phyloP scores from a whole-genome alignment of 805 yeast genomes.

The Candida alai region DNA sequence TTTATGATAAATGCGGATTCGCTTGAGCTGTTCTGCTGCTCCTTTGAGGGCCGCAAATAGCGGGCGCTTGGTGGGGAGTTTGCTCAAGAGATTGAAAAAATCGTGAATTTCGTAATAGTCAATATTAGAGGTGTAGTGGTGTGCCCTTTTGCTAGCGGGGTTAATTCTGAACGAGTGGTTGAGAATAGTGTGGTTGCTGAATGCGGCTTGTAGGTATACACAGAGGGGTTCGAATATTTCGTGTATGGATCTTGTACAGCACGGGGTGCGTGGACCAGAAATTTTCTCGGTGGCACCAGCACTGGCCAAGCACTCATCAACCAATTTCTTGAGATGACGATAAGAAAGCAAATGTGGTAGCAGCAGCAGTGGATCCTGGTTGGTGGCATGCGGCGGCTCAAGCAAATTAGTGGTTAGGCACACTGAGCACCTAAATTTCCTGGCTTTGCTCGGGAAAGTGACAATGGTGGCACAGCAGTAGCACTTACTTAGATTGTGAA shows the following conservation, averaged over 20 bases:
- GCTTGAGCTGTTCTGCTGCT: slow-evolving; percentile 48
- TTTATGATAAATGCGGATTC: slow-evolving; percentile 37
- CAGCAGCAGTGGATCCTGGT: too few relatives aligned
- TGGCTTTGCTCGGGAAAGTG: slow-evolving; percentile 22
- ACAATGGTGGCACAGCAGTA: slow-evolving; percentile 37
- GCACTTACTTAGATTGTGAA: slow-evolving; percentile 22
- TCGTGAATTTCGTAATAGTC: slow-evolving; percentile 44
- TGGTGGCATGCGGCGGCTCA: slow-evolving; percentile 6
- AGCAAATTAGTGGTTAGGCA: slow-evolving; percentile 51
- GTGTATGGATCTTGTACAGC: slow-evolving; percentile 24
- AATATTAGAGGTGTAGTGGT: slow-evolving; percentile 46
- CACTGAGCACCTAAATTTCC: slow-evolving; percentile 55
- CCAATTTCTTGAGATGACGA: slow-evolving; percentile 25
- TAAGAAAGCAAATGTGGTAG: slow-evolving; percentile 25
- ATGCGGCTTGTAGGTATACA: slow-evolving; percentile 41
- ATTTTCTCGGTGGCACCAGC: too few relatives aligned
- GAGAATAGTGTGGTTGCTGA: slow-evolving; percentile 44
- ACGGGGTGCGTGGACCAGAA: too few relatives aligned
- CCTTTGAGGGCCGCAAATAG: slow-evolving; percentile 51
- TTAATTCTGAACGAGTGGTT: slow-evolving; percentile 52
- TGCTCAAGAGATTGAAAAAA: slow-evolving; percentile 43
- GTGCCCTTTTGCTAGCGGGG: slow-evolving; percentile 22
- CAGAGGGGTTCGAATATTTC: slow-evolving; percentile 49
- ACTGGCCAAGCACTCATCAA: slow-evolving; percentile 28
- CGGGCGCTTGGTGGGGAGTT: slow-evolving; percentile 60